Percentiles rank a stretch among this genome's conserved stretches.
Conservation (phyloP, 2,329 filamentous ascomycete genomes). For the Daldinia sp. region DNA sequence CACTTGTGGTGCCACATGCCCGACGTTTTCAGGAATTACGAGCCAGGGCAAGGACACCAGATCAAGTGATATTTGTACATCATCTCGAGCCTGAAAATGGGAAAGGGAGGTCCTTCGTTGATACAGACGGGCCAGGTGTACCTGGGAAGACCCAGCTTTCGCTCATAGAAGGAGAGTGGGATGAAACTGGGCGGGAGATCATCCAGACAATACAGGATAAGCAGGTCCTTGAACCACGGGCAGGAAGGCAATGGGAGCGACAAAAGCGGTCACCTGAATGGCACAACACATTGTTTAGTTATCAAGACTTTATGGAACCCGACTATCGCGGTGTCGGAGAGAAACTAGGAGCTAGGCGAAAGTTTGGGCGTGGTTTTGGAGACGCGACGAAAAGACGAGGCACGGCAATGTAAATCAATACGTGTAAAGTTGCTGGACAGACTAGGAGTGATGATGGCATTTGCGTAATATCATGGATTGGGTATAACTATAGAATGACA, state of each 20-base stretch:
- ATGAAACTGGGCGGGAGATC: neutral
- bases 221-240: conserved; percentile 37
- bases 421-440: no score
- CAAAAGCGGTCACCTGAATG: neutral
- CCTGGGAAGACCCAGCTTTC: conserved; percentile 40
- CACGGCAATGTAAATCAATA: no score
- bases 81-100: conserved; percentile 5
- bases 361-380: no score
- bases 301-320: neutral
- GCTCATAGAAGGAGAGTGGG: conserved; percentile 21
- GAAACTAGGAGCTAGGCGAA: no score
- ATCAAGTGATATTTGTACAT: conserved; percentile 43
- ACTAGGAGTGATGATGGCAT: no score
- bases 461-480: no score
- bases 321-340: neutral
- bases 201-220: neutral
- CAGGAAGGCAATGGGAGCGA: conserved; percentile 4
- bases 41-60: conserved; percentile 37
- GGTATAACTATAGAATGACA: no score
- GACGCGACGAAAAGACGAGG: neutral
- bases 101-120: conserved; percentile 22
- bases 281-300: conserved; percentile 3
- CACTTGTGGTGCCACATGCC: conserved; percentile 37
- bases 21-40: conserved; percentile 33
- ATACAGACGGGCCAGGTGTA: conserved; percentile 32